A percentile compares a stretch with the other conserved stretches of the same genome.
Evolutionary conservation across 2,329 filamentous ascomycete genomes (phyloP).

Genomic region (Waltergamsia citrina): DNA sequence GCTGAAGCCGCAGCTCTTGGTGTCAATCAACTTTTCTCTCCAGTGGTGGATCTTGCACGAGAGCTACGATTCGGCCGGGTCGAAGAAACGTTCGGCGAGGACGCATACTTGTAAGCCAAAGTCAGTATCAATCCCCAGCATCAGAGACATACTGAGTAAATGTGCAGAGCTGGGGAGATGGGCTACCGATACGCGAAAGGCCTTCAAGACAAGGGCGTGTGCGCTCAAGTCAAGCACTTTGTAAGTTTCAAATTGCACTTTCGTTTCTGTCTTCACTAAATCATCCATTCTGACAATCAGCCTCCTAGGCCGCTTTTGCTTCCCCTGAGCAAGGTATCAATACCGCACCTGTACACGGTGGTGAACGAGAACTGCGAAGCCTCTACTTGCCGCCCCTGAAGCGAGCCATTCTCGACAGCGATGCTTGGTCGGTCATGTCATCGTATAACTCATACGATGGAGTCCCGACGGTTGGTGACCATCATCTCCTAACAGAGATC

Average conservation of each 20-base stretch:
- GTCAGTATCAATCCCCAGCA: background rate
- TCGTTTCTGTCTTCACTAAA: slow-evolving; percentile 1
- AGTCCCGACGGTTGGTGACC: slow-evolving; percentile 55
- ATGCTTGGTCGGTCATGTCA: slow-evolving; percentile 62
- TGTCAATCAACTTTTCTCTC: slow-evolving; percentile 65
- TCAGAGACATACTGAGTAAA: slow-evolving; percentile 6
- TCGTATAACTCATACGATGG: slow-evolving; percentile 70
- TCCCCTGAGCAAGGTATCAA: slow-evolving; percentile 60
- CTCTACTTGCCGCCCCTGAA: slow-evolving; percentile 54
- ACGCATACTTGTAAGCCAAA: slow-evolving; percentile 44
- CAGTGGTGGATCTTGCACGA: slow-evolving; percentile 60
- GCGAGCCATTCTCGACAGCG: slow-evolving; percentile 60
- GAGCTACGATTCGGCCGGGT: slow-evolving; percentile 65
- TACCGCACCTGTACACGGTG: too few species aligned
- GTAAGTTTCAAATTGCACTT: slow-evolving; percentile 19
- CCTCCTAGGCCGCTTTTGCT: slow-evolving; percentile 51
- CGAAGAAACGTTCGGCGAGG: slow-evolving; percentile 66
- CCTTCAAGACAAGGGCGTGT: slow-evolving; percentile 55
- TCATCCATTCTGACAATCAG: background rate
- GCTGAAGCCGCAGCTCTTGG: slow-evolving; percentile 58
- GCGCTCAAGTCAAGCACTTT: slow-evolving; percentile 68
- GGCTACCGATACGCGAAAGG: slow-evolving; percentile 48
- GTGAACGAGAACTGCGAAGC: slow-evolving; percentile 41
- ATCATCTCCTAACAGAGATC: slow-evolving; percentile 57
- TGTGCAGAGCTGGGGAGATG: slow-evolving; percentile 47